A percentile compares a stretch with the other conserved stretches of the same genome.
Evolutionary conservation across 2,329 filamentous ascomycete genomes (phyloP).

Genomic region (Thelonectria blattea): DNA sequence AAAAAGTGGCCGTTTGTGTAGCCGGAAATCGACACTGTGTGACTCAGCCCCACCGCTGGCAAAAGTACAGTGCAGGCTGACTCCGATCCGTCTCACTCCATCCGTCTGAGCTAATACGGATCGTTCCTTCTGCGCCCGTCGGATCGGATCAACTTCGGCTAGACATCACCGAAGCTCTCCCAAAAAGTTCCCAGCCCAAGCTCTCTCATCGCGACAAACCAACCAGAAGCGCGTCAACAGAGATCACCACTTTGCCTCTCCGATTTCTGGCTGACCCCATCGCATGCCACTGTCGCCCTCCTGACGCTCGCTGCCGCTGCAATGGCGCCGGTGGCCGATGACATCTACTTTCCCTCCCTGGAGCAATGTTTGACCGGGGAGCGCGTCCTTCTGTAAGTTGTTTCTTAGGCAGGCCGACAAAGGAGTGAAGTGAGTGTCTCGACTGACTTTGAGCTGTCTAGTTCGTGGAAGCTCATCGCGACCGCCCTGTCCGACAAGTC

Average conservation of each 20-base stretch:
- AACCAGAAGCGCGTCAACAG: slow-evolving; percentile 42
- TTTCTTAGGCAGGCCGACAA: no score
- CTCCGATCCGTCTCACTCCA: slow-evolving; percentile 18
- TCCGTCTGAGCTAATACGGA: slow-evolving; percentile 32
- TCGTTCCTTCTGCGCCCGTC: slow-evolving; percentile 3
- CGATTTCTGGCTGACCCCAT: slow-evolving; percentile 46
- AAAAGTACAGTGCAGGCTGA: slow-evolving; percentile 26
- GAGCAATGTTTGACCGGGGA: slow-evolving; percentile 85
- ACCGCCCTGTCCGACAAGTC: slow-evolving; percentile 62
- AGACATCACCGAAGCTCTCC: slow-evolving; percentile 35
- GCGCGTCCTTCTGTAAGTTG: slow-evolving; percentile 76
- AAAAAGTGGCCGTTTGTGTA: background rate
- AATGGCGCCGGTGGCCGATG: slow-evolving; percentile 75
- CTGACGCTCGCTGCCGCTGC: slow-evolving; percentile 60
- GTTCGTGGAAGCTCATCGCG: slow-evolving; percentile 68
- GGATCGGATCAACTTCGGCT: slow-evolving; percentile 38
- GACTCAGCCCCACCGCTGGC: background rate
- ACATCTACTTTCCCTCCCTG: slow-evolving; percentile 81
- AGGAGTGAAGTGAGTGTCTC: background rate
- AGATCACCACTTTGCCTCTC: slow-evolving; percentile 35
- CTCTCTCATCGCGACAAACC: slow-evolving; percentile 39
- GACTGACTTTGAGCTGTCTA: slow-evolving; percentile 40
- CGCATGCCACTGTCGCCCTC: slow-evolving; percentile 47
- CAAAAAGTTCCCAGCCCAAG: slow-evolving; percentile 41
- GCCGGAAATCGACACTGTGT: background rate